phyloP scores from a whole-genome alignment of 352 stramenopile genomes.

The Pythium scleroteichum region DNA sequence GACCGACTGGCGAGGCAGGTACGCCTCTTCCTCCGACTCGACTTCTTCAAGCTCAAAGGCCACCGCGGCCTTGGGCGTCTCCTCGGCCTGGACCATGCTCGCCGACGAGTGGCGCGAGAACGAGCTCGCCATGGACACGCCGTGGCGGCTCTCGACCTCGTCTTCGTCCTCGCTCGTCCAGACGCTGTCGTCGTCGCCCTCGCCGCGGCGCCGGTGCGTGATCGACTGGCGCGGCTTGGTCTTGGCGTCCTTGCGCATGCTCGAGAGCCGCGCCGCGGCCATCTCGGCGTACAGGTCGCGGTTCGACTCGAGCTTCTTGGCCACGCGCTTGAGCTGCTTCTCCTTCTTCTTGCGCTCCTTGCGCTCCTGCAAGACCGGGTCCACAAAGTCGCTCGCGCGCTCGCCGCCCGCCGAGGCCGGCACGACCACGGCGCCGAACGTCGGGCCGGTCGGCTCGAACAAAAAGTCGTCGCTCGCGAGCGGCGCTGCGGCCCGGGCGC shows the following conservation, averaged over 20 bases:
- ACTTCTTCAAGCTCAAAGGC: slow-evolving; percentile 28
- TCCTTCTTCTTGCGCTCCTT: slow-evolving; percentile 54
- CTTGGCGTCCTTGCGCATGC: slow-evolving; percentile 69
- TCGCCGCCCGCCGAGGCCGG: slow-evolving; percentile 27
- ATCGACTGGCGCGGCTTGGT: slow-evolving; percentile 33
- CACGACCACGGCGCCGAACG: slow-evolving; percentile 56
- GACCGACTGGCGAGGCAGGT: slow-evolving; percentile 2
- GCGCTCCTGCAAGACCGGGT: slow-evolving; percentile 44
- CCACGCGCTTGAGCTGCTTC: slow-evolving; percentile 49
- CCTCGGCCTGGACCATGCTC: neutral
- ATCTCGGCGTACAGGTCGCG: slow-evolving; percentile 73
- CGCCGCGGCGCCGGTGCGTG: slow-evolving; percentile 33
- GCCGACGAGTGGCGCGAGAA: slow-evolving; percentile 1
- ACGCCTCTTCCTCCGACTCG: slow-evolving; percentile 22
- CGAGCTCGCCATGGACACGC: slow-evolving; percentile 25
- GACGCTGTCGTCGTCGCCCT: slow-evolving; percentile 14
- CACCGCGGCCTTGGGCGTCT: neutral
- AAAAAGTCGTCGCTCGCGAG: slow-evolving; percentile 56
- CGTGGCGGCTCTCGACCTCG: slow-evolving; percentile 9
- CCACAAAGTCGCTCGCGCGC: slow-evolving; percentile 46
- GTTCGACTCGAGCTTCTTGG: slow-evolving; percentile 75
- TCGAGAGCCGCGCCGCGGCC: slow-evolving; percentile 52
- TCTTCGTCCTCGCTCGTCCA: slow-evolving; percentile 6
- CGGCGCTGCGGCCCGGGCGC: slow-evolving; percentile 26
- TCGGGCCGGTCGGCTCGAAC: slow-evolving; percentile 53